Percentiles rank a stretch among this genome's conserved stretches.
Evolutionary conservation across 2,329 filamentous ascomycete genomes (phyloP).

Genomic region (Ascochyta rabiei): DNA sequence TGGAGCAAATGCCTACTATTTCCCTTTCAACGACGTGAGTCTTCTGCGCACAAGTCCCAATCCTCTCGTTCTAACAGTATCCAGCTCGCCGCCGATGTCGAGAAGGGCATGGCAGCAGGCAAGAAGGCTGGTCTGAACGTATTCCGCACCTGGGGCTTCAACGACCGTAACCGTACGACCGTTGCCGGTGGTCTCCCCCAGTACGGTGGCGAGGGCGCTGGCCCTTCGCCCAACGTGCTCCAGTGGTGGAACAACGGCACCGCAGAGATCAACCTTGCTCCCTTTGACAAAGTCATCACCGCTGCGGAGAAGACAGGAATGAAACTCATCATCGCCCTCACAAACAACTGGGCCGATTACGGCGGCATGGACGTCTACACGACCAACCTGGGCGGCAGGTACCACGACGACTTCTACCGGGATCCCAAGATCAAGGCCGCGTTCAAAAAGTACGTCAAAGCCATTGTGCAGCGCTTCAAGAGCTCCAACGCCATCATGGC

Average conservation of each 20-base stretch:
- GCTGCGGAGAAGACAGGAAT: conserved; percentile 57
- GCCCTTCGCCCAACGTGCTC: conserved; percentile 54
- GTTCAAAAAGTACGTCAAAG: conserved; percentile 57
- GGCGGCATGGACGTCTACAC: conserved; percentile 67
- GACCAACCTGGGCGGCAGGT: conserved; percentile 59
- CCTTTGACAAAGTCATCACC: conserved; percentile 60
- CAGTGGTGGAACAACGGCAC: conserved; percentile 55
- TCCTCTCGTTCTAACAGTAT: neutral
- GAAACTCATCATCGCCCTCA: conserved; percentile 61
- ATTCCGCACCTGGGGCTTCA: conserved; percentile 64
- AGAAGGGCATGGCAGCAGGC: conserved; percentile 54
- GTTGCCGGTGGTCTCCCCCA: conserved; percentile 54
- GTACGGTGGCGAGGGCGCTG: conserved; percentile 59
- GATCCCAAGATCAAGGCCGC: conserved; percentile 58
- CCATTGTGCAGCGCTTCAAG: conserved; percentile 58
- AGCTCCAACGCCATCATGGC: conserved; percentile 58
- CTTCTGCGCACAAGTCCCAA: neutral
- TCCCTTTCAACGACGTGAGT: conserved; percentile 59
- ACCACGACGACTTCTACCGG: conserved; percentile 57
- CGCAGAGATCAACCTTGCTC: conserved; percentile 51
- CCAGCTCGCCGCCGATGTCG: conserved; percentile 56
- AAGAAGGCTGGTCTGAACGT: conserved; percentile 59
- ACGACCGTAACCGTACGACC: conserved; percentile 61
- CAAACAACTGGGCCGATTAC: conserved; percentile 66
- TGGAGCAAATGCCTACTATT: conserved; percentile 63